Evolutionary conservation across 2,329 filamentous ascomycete genomes (phyloP).

Genomic region (Aureobasidium namibiae): DNA sequence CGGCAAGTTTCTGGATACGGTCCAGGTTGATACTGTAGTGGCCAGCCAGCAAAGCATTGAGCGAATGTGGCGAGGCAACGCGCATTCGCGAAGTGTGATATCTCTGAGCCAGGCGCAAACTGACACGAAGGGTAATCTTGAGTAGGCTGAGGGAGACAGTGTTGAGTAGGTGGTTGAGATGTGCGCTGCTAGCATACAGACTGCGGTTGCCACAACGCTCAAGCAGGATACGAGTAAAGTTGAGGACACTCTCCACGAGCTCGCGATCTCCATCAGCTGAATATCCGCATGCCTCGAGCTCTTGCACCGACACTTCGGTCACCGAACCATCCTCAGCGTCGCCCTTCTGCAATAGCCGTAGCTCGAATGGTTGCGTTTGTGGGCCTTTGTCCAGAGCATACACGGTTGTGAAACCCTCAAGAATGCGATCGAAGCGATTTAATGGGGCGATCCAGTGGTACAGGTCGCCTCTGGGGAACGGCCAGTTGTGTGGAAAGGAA

Average conservation of each 20-base stretch:
- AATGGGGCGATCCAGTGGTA: conserved; percentile 97
- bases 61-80: conserved; percentile 38
- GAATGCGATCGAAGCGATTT: conserved; percentile 84
- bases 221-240: conserved; percentile 78
- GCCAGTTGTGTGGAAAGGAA: conserved; percentile 83
- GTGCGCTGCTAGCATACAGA: conserved; percentile 87
- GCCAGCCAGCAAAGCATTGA: conserved; percentile 63
- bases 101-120: conserved; percentile 78
- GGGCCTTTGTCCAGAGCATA: conserved; percentile 76
- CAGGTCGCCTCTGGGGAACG: conserved; percentile 87
- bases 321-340: conserved; percentile 35
- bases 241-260: conserved; percentile 69
- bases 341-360: conserved; percentile 54
- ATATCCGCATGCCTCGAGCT: conserved; percentile 44
- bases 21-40: conserved; percentile 72
- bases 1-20: conserved; percentile 72
- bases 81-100: conserved; percentile 86
- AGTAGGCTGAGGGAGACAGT: conserved; percentile 75
- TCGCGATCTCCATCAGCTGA: conserved; percentile 68
- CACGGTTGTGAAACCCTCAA: conserved; percentile 70
- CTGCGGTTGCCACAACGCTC: conserved; percentile 96
- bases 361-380: conserved; percentile 67
- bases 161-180: conserved; percentile 82
- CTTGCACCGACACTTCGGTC: conserved; percentile 24
- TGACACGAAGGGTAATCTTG: conserved; percentile 68